Conservation (phyloP, 2,329 filamentous ascomycete genomes). For the Fusarium oligoseptatum region DNA sequence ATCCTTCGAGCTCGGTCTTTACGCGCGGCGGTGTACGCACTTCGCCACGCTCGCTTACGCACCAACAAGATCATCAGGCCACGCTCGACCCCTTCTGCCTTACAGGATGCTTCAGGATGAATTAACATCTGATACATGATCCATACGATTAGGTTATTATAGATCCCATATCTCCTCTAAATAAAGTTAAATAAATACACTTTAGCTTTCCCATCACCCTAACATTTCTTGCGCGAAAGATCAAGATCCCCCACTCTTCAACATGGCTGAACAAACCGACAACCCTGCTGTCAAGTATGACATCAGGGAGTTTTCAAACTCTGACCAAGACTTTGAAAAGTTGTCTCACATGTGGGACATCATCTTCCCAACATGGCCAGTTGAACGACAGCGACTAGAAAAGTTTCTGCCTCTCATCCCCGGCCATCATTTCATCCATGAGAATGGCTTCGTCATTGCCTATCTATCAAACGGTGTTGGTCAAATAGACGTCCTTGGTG, state of each 20-base stretch:
- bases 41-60: not conserved
- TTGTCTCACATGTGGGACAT: conserved; percentile 39
- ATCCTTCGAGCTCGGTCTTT: not conserved
- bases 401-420: conserved; percentile 12
- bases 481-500: conserved; percentile 35
- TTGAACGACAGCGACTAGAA: conserved; percentile 17
- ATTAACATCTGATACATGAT: not conserved
- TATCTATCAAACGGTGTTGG: conserved; percentile 17
- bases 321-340: conserved; percentile 30
- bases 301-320: conserved; percentile 21
- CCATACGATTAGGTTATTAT: not conserved
- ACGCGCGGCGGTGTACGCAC: not conserved
- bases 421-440: conserved; percentile 31
- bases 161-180: not conserved
- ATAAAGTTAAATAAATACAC: not conserved
- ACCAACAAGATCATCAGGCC: not conserved
- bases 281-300: not conserved
- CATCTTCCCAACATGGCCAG: conserved; percentile 40
- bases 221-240: not conserved
- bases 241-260: not conserved
- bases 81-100: not conserved
- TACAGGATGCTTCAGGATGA: not conserved
- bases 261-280: conserved; percentile 8
- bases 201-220: not conserved
- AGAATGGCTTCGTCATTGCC: conserved; percentile 37